Base-by-base conservation (phyloP, 2,329 filamentous ascomycete species). In the Blastomyces parvus region DNA sequence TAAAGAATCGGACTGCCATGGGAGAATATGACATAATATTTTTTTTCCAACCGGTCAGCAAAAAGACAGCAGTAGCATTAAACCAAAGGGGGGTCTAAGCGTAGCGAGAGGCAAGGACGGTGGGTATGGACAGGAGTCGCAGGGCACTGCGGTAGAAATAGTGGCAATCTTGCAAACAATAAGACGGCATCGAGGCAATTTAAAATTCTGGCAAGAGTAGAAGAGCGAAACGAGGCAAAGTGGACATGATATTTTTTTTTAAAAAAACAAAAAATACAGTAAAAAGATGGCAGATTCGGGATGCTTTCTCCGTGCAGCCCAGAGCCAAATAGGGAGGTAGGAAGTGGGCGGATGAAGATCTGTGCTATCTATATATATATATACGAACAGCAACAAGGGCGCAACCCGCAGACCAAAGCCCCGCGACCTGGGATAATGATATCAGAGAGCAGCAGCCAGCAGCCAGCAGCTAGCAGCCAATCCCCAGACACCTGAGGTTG, bases 61-160 rank as follows among this genome's bases (percentile, higher is more conserved):
- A 63, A 42, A 60, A 63, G 40, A 19, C 5, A 40, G 30, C 30
- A 13, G 33, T 36, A 22, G 40, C 9, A 25, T 30, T 17, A 56
- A 19, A 38, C 40, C 25, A 36, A 36, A 36, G 30, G 13, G 30
- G 3, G 36, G 14, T 46, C 82, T 81, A 90, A 77, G 82, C 83
- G 80, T 90, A 91, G 62, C 90, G 80, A 69, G 88, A 87, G 68
- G 88, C 90, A 76, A 96, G 85, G 72, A 80, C 84, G 70, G 89
- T 95, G 78, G 86, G 84, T 70, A 96, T 86, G 73, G 89, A 93
- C 70, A 96, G 81, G 74, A 91, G 87, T 81, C 90, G 90, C 79
- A 96, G 80, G 74, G 90, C 89, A 77, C 88, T 95, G 81, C 90
- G 90, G 81, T 90, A 94, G 79, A 96, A 95, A 79, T 95, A 95